Conservation (phyloP, 2,329 filamentous ascomycete genomes). For the Calonectria pauciramosa region DNA sequence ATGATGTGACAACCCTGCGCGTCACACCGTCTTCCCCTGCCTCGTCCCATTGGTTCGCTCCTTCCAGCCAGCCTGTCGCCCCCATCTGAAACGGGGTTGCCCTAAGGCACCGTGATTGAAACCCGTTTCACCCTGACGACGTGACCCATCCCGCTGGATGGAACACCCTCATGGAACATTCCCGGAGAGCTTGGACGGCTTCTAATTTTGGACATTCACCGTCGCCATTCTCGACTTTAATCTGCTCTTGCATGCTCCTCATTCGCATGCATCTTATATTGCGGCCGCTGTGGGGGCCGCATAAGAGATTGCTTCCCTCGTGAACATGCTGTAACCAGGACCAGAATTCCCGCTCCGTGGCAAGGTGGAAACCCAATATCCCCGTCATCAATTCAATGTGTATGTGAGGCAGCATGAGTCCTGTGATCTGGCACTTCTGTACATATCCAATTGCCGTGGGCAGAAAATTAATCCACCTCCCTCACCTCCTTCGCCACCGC, state of each 20-base stretch:
- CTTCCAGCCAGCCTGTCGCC: conserved; percentile 34
- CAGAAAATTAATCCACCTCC: conserved; percentile 52
- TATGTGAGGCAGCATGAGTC: conserved; percentile 27
- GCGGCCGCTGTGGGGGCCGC: conserved; percentile 21
- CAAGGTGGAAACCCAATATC: conserved; percentile 26
- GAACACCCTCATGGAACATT: conserved; percentile 36
- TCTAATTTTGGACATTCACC: conserved; percentile 41
- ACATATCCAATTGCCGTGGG: conserved; percentile 17
- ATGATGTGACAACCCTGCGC: conserved; percentile 46
- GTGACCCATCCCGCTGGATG: conserved; percentile 41
- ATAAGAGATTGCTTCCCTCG: conserved; percentile 17
- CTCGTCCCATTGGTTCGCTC: conserved; percentile 39
- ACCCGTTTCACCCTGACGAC: conserved; percentile 41
- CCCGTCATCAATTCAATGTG: conserved; percentile 22
- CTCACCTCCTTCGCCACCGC: conserved; percentile 68
- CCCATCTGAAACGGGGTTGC: conserved; percentile 43
- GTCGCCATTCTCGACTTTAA: conserved; percentile 17
- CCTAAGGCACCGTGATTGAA: conserved; percentile 41
- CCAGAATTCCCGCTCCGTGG: conserved; percentile 9
- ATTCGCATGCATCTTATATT: conserved; percentile 31
- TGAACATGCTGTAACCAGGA: conserved; percentile 28
- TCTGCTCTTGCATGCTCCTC: conserved; percentile 15
- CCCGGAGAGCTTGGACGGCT: conserved; percentile 35
- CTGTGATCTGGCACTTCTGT: not conserved
- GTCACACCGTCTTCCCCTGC: conserved; percentile 44